A percentile compares a stretch with the other conserved stretches of the same genome.
These are phyloP conservation scores for Bonnemaisonia californica DNA, from an alignment of 31 red algal genomes.

Conservation along the genomic window DNA sequence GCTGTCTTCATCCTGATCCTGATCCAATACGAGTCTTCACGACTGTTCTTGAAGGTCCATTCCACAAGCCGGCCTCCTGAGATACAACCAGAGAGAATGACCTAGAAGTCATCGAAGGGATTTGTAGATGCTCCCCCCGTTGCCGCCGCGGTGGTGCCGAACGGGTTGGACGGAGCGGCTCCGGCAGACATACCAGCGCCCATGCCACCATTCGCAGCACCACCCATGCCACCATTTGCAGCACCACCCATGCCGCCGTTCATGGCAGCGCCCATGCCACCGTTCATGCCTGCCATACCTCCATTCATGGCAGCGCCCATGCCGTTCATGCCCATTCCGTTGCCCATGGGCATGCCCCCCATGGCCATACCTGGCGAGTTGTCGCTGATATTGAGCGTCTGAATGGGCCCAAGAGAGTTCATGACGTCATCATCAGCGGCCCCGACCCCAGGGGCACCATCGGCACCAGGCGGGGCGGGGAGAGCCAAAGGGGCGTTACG, in stretches of 20 bases:
- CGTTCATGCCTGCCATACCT: conserved; percentile 53
- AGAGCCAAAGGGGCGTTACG: conserved; percentile 22
- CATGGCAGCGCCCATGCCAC: conserved; percentile 50
- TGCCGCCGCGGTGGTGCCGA: no score
- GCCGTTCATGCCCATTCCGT: conserved; percentile 16
- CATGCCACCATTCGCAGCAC: not conserved
- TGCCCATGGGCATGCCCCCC: conserved; percentile 20
- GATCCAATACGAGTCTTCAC: no score
- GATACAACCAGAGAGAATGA: conserved; percentile 1
- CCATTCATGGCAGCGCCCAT: conserved; percentile 68
- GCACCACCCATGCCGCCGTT: conserved; percentile 39
- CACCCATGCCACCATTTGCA: conserved; percentile 30
- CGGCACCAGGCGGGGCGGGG: conserved; percentile 14
- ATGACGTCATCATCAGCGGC: conserved; percentile 63
- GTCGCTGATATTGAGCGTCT: conserved; percentile 70
- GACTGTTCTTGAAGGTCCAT: no score
- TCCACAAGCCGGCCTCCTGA: no score
- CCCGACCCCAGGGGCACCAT: not conserved
- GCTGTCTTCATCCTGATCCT: no score
- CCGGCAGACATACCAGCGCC: conserved; percentile 24
- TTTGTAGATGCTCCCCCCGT: conserved; percentile 46
- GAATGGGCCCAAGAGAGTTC: conserved; percentile 65
- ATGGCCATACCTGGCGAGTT: conserved; percentile 29
- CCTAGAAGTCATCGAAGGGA: conserved; percentile 79
- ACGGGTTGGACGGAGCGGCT: conserved; percentile 54